Evolutionary conservation across 768 basidiomycete species (phyloP).

Genomic region (Calocera viscosa): DNA sequence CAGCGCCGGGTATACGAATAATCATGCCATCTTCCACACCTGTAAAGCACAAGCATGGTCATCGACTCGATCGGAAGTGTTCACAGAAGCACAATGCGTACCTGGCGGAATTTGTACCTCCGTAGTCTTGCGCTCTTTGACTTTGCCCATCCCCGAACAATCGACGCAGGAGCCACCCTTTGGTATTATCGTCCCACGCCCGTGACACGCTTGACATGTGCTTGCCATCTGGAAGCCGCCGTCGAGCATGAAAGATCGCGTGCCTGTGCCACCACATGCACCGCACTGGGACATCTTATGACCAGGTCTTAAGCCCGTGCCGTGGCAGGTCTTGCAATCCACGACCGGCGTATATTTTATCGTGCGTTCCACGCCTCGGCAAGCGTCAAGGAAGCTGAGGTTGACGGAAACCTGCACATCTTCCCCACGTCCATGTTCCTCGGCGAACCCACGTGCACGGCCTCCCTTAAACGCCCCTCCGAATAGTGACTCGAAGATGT

Average conservation of each 20-base stretch:
- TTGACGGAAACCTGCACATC: conserved; percentile 69
- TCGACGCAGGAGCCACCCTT: conserved; percentile 60
- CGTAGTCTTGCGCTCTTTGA: conserved; percentile 63
- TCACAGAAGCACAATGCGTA: conserved; percentile 28
- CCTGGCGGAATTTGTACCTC: conserved; percentile 79
- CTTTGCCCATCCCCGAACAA: conserved; percentile 80
- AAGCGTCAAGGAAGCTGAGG: conserved; percentile 86
- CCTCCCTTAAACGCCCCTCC: conserved; percentile 45
- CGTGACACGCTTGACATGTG: conserved; percentile 72
- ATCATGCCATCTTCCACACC: conserved; percentile 94
- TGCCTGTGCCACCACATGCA: conserved; percentile 75
- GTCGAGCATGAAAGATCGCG: conserved; percentile 77
- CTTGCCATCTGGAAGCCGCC: conserved; percentile 95
- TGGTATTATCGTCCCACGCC: conserved; percentile 68
- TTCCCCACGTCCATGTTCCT: conserved; percentile 43
- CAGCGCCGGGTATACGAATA: conserved; percentile 63
- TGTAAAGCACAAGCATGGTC: conserved; percentile 23
- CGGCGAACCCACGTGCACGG: conserved; percentile 32
- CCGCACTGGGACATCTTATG: conserved; percentile 67
- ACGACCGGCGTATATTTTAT: conserved; percentile 69
- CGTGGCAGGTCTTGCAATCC: conserved; percentile 73
- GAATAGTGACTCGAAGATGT: conserved; percentile 82
- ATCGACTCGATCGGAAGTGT: neutral
- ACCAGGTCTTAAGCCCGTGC: conserved; percentile 75
- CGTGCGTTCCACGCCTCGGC: conserved; percentile 68